Base-by-base conservation (phyloP, 352 stramenopile species). In the Aphanomyces cochlioides region DNA sequence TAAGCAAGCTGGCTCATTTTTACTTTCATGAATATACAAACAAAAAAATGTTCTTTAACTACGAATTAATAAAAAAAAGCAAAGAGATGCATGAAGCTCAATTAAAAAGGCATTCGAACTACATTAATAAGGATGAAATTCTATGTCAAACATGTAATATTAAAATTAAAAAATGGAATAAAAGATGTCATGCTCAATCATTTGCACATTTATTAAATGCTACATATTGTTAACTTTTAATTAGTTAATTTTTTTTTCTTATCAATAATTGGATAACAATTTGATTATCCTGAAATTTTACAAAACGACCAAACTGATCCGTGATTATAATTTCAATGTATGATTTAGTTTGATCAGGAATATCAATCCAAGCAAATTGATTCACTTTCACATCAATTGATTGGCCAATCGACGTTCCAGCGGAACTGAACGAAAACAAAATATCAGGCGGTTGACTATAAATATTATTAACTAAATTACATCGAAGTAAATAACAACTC, bases 301-400 rank as follows among this genome's bases (percentile, higher is more conserved):
- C 43, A 50, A 50, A 50, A n/a, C 17, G 10, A n/a, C 43, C 43
- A n/a, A n/a, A n/a, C 17, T 50, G 43, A 50, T 50, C 43, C 10
- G 43, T 50, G 17, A 50, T 50, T 12, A 50, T 50, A 50, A 50
- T n/a, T n/a, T 50, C 43, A n/a, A 50, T 50, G 43, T 50, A 50
- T n/a, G 10, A n/a, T 50, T n/a, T 50, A n/a, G 43, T n/a, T n/a
- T n/a, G 10, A n/a, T 50, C 43, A n/a, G 43, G 10, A n/a, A 50
- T n/a, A 50, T 50, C 43, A 12, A 50, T n/a, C 43, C 43, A 50
- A 12, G 43, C 10, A n/a, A 50, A n/a, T 50, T 50, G 10, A 50
- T 50, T 50, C 1, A n/a, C 10, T 12, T n/a, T 50, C 1, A 50
- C 43, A n/a, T n/a, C 10, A n/a, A 50, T n/a, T 12, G 10, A n/a